A percentile compares a stretch with the other conserved stretches of the same genome.
Conservation (phyloP, 805 yeast species). For the Candida stauntonica region DNA sequence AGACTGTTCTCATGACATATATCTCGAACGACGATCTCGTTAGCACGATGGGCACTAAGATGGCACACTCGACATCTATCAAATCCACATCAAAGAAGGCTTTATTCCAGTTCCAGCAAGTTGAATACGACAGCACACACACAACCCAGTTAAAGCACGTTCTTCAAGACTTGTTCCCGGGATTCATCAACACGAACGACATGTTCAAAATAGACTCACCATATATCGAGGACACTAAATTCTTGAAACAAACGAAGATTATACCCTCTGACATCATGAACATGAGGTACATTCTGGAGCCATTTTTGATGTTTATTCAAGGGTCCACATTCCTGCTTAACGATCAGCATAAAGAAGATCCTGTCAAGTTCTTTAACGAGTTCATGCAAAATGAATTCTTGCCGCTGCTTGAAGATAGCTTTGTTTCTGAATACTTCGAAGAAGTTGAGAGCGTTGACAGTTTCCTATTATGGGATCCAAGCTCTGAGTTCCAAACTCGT, state of each 20-base stretch:
- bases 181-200: constrained; percentile 41
- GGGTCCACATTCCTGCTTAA: constrained; percentile 46
- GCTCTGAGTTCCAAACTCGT: constrained; percentile 1
- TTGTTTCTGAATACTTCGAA: constrained; percentile 48
- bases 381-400: constrained; percentile 65
- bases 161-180: constrained; percentile 68
- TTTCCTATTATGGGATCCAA: constrained; percentile 28
- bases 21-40: constrained; percentile 16
- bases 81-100: constrained; percentile 27
- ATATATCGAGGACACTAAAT: constrained; percentile 58
- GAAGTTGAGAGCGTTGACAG: constrained; percentile 38
- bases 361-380: constrained; percentile 47
- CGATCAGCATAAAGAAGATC: constrained; percentile 23
- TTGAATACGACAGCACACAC: constrained; percentile 32
- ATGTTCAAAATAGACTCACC: constrained; percentile 35
- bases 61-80: constrained; percentile 18
- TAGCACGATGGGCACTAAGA: constrained; percentile 1
- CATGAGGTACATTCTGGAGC: constrained; percentile 73
- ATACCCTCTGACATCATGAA: constrained; percentile 72
- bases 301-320: constrained; percentile 63
- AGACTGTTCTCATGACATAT: constrained; percentile 20
- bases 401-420: constrained; percentile 55
- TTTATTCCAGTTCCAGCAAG: constrained; percentile 35
- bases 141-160: constrained; percentile 38
- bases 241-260: constrained; percentile 55